Conservation (phyloP, 139 green algal species). For the Mesostigma viride region DNA sequence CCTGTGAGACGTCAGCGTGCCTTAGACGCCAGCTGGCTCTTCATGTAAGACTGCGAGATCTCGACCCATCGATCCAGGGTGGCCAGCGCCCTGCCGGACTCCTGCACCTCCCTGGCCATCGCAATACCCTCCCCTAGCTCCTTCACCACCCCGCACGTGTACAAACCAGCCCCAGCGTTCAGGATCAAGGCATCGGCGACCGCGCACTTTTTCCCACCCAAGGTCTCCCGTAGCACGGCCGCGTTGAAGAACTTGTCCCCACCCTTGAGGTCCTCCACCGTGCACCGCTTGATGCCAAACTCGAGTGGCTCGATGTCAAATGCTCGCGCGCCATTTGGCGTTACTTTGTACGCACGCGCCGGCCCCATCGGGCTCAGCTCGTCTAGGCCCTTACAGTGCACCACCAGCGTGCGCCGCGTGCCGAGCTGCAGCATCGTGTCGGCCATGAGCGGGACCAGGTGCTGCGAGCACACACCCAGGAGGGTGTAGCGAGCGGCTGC, state of each 20-base stretch:
- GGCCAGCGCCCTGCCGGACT: slow-evolving; percentile 22
- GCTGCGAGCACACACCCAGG: slow-evolving; percentile 70
- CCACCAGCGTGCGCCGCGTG: slow-evolving; percentile 79
- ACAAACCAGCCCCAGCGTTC: slow-evolving; percentile 64
- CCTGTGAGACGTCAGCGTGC: too few relatives aligned
- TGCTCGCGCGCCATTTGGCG: slow-evolving; percentile 14
- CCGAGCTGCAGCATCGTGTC: slow-evolving; percentile 49
- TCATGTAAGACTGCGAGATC: too few relatives aligned
- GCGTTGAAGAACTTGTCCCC: slow-evolving; percentile 83
- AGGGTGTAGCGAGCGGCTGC: slow-evolving; percentile 69
- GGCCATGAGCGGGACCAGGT: slow-evolving; percentile 29
- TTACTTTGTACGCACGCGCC: neutral
- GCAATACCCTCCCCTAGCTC: slow-evolving; percentile 69
- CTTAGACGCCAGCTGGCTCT: too few relatives aligned
- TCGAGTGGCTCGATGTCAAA: slow-evolving; percentile 56
- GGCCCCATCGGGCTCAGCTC: slow-evolving; percentile 93
- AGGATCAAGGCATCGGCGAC: slow-evolving; percentile 79
- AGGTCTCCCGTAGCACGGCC: slow-evolving; percentile 56
- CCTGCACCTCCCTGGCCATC: slow-evolving; percentile 69
- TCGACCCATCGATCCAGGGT: too few relatives aligned
- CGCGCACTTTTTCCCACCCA: slow-evolving; percentile 65
- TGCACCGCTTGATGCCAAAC: slow-evolving; percentile 78
- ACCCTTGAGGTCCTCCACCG: slow-evolving; percentile 77
- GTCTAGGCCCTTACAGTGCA: slow-evolving; percentile 85
- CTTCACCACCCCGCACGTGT: slow-evolving; percentile 52